Conservation (phyloP, 2,329 filamentous ascomycete species). For the Zymoseptoria pseudotritici region DNA sequence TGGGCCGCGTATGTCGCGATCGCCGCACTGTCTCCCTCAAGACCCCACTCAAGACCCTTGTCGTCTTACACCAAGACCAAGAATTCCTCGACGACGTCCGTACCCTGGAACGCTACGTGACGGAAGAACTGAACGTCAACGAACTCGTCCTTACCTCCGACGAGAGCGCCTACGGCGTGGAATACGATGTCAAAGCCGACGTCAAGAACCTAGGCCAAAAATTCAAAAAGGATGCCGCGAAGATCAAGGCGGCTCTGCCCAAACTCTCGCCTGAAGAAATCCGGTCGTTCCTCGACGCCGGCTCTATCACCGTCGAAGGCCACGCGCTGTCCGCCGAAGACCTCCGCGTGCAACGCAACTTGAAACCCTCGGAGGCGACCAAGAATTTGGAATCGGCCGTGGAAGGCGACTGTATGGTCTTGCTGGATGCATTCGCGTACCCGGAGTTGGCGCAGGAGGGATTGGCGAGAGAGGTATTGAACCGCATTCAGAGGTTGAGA, state of each 20-base stretch:
- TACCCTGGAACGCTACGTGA: constrained; percentile 79
- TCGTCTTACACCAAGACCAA: constrained; percentile 78
- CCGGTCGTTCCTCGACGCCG: constrained; percentile 65
- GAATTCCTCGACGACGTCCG: constrained; percentile 81
- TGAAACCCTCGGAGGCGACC: constrained; percentile 64
- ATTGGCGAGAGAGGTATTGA: constrained; percentile 83
- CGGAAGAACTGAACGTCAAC: constrained; percentile 83
- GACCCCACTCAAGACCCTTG: constrained; percentile 79
- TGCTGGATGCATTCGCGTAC: constrained; percentile 76
- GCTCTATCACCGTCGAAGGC: constrained; percentile 74
- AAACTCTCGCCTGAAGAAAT: constrained; percentile 71
- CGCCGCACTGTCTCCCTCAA: constrained; percentile 78
- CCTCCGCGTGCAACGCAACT: constrained; percentile 69
- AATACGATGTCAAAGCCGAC: constrained; percentile 83
- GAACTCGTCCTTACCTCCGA: constrained; percentile 78
- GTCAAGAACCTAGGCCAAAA: constrained; percentile 96
- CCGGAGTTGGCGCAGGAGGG: constrained; percentile 83
- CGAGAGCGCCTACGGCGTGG: constrained; percentile 84
- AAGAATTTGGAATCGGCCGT: constrained; percentile 79
- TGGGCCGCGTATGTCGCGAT: constrained; percentile 79
- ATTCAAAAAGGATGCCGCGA: constrained; percentile 86
- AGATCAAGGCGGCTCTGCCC: constrained; percentile 85
- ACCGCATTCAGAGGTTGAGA: constrained; percentile 81
- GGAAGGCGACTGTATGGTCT: constrained; percentile 81
- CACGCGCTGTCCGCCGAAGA: constrained; percentile 78